Evolutionary conservation across 805 yeast species (phyloP).

Genomic region (Starmerella apicola): DNA sequence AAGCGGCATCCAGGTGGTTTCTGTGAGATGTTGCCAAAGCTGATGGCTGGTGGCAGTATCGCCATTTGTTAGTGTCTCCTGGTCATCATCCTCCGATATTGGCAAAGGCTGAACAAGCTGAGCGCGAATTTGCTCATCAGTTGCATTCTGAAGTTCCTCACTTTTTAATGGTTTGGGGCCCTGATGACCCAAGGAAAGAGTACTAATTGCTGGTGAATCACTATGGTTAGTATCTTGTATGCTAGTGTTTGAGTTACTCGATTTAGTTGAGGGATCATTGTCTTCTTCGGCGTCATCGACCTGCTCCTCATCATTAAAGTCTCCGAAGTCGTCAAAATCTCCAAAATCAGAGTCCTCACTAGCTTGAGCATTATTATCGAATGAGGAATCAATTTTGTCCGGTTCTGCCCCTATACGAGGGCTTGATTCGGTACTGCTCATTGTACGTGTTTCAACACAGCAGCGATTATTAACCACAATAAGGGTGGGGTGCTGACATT

Average conservation of each 20-base stretch:
- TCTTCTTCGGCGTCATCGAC: too few relatives aligned
- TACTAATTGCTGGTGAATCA: too few relatives aligned
- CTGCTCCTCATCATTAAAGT: constrained; percentile 22
- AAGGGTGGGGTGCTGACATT: too few relatives aligned
- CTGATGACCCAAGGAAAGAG: too few relatives aligned
- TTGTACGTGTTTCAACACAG: too few relatives aligned
- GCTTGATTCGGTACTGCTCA: too few relatives aligned
- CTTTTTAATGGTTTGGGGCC: background rate
- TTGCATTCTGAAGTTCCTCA: background rate
- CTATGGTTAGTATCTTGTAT: background rate
- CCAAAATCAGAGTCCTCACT: constrained; percentile 24
- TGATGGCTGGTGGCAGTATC: constrained; percentile 19
- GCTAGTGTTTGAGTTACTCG: background rate
- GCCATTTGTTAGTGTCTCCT: constrained; percentile 5
- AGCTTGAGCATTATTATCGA: background rate
- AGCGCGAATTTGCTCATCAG: constrained; percentile 3
- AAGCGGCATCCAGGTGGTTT: constrained; percentile 39
- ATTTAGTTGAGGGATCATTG: too few relatives aligned
- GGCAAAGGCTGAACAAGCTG: constrained; percentile 6
- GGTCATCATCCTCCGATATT: background rate
- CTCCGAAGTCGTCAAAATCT: constrained; percentile 25
- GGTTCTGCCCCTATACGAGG: background rate
- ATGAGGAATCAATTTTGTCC: background rate
- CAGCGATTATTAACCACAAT: too few relatives aligned
- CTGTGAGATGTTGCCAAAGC: constrained; percentile 38